phyloP scores from a whole-genome alignment of 2,329 filamentous ascomycete genomes.

The Pseudogymnoascus sp. region DNA sequence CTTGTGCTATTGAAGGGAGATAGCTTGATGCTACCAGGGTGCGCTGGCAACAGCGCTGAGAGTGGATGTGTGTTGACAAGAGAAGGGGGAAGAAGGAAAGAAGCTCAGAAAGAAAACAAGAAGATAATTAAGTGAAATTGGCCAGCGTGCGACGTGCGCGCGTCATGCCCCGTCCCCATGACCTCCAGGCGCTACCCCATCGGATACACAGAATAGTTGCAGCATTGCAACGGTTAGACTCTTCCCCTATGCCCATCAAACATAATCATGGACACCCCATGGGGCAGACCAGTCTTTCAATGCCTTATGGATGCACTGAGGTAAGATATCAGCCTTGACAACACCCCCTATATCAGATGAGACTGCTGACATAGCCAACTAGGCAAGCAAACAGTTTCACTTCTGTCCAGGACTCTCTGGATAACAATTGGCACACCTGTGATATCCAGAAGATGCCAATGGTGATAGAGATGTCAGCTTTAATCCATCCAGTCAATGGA shows the following conservation, averaged over 20 bases:
- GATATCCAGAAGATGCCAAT: not conserved
- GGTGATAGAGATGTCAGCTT: not conserved
- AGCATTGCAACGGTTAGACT: not conserved
- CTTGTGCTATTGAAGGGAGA: not conserved
- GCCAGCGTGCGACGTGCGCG: constrained; percentile 1
- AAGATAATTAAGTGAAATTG: not conserved
- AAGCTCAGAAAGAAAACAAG: not conserved
- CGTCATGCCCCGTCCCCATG: constrained; percentile 4
- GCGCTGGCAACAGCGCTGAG: not conserved
- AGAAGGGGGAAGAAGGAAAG: not conserved
- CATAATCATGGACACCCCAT: not conserved
- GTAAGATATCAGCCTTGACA: not conserved
- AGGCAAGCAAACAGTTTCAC: not conserved
- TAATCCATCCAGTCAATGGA: not conserved
- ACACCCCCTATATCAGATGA: not conserved
- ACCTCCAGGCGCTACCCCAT: not conserved
- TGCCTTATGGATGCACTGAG: not conserved
- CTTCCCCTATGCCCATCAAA: not conserved
- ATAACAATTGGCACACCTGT: not conserved
- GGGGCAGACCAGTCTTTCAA: not conserved
- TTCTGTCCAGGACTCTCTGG: not conserved
- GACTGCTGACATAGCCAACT: not conserved
- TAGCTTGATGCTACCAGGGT: not conserved
- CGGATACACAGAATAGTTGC: not conserved
- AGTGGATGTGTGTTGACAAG: not conserved